Evolutionary conservation across 108 stramenopile genomes (phyloP).

Genomic region (Conticribra weissflogii): DNA sequence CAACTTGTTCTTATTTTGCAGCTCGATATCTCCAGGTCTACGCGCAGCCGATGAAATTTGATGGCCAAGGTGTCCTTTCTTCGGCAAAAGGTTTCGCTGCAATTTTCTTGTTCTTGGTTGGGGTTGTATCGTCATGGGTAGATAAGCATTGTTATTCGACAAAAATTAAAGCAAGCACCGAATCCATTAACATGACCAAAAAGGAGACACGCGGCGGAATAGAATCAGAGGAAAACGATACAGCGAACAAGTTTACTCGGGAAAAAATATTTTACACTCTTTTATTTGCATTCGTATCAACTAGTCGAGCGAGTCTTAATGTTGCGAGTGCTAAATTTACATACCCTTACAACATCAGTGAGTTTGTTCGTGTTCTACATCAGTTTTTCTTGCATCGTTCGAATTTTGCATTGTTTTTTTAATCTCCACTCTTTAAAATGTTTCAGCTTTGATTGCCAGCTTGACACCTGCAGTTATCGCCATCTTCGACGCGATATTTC

Average conservation of each 20-base stretch:
- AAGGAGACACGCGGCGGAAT: too few species aligned
- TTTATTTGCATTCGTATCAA: conserved; percentile 20
- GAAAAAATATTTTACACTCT: conserved; percentile 10
- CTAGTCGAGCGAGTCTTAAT: conserved; percentile 17
- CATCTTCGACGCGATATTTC: conserved; percentile 12
- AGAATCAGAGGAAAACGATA: too few species aligned
- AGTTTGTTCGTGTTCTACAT: conserved; percentile 15
- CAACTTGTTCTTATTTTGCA: too few species aligned
- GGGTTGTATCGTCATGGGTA: not conserved
- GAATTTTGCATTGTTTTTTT: too few species aligned
- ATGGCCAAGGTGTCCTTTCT: conserved; percentile 23
- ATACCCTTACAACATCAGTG: conserved; percentile 32
- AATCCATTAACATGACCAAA: too few species aligned
- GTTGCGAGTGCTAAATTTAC: conserved; percentile 26
- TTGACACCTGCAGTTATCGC: conserved; percentile 22
- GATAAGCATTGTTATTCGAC: not conserved
- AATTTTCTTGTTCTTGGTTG: conserved; percentile 5
- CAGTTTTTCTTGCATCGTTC: too few species aligned
- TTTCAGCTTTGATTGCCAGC: conserved; percentile 18
- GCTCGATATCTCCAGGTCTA: conserved; percentile 31
- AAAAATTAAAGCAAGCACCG: not conserved
- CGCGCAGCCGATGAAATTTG: conserved; percentile 22
- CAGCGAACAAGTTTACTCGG: too few species aligned
- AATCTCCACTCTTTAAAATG: too few species aligned
- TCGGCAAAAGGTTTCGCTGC: conserved; percentile 32